Percentiles rank a stretch among this genome's conserved stretches.
phyloP scores from a whole-genome alignment of 179 eudicot species.

The Camellia oleifera region DNA sequence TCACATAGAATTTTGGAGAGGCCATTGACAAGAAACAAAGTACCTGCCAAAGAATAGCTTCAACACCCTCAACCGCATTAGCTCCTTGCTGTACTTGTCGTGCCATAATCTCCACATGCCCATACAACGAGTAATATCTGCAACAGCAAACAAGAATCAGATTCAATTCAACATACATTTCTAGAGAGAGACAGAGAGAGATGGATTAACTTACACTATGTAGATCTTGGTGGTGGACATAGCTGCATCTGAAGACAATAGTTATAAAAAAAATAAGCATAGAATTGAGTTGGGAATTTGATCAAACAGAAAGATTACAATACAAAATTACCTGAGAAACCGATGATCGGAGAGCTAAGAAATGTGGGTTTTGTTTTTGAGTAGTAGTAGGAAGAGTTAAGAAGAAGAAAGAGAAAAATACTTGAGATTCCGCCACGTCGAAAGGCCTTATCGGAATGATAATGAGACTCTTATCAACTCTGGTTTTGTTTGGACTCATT shows the following conservation, averaged over 20 bases:
- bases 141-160: neutral
- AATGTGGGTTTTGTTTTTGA: neutral
- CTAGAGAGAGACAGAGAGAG: constrained; percentile 8
- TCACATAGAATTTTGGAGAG: neutral
- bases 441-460: neutral
- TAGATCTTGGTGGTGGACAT: constrained; percentile 35
- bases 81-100: constrained; percentile 19
- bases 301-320: constrained; percentile 5
- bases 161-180: neutral
- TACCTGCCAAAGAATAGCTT: constrained; percentile 42
- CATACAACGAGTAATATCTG: constrained; percentile 18
- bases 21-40: neutral
- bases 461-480: neutral
- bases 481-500: neutral
- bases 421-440: constrained; percentile 9
- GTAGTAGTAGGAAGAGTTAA: neutral
- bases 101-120: constrained; percentile 22
- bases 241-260: neutral
- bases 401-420: neutral
- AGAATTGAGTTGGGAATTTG: neutral
- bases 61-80: constrained; percentile 19
- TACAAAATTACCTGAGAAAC: neutral
- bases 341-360: neutral
- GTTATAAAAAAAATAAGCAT: neutral
- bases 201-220: constrained; percentile 29